Evolutionary conservation across 2,329 filamentous ascomycete species (phyloP).

Genomic region (Colletotrichum camelliae): DNA sequence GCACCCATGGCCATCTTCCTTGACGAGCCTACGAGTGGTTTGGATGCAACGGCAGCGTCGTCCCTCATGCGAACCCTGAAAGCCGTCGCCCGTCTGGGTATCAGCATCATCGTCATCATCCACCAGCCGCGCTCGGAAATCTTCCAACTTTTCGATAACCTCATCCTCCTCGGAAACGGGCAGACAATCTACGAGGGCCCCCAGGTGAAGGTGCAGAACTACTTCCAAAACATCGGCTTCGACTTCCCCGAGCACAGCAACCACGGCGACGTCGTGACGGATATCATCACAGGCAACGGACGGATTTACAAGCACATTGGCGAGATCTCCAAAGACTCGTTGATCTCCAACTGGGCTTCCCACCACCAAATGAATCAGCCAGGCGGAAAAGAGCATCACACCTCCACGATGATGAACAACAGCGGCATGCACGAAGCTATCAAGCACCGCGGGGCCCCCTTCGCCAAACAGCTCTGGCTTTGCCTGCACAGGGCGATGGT

Average conservation of each 20-base stretch:
- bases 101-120: constrained; percentile 64
- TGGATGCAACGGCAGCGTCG: constrained; percentile 60
- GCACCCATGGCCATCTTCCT: constrained; percentile 61
- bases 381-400: constrained; percentile 25
- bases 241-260: constrained; percentile 55
- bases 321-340: constrained; percentile 50
- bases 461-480: constrained; percentile 55
- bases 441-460: constrained; percentile 53
- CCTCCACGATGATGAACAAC: constrained; percentile 40
- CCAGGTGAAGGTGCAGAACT: constrained; percentile 45
- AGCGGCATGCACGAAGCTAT: constrained; percentile 49
- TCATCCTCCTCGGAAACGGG: constrained; percentile 61
- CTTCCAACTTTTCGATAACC: constrained; percentile 60
- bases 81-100: constrained; percentile 57
- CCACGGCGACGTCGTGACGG: constrained; percentile 63
- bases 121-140: constrained; percentile 66
- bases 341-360: constrained; percentile 55
- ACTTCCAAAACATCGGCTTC: constrained; percentile 60
- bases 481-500: constrained; percentile 57
- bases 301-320: constrained; percentile 51
- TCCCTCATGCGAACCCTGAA: constrained; percentile 62
- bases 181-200: constrained; percentile 60
- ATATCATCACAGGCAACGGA: constrained; percentile 65
- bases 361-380: constrained; percentile 32
- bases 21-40: constrained; percentile 58